phyloP scores from a whole-genome alignment of 441 rosid species.

The Populus hybrid region DNA sequence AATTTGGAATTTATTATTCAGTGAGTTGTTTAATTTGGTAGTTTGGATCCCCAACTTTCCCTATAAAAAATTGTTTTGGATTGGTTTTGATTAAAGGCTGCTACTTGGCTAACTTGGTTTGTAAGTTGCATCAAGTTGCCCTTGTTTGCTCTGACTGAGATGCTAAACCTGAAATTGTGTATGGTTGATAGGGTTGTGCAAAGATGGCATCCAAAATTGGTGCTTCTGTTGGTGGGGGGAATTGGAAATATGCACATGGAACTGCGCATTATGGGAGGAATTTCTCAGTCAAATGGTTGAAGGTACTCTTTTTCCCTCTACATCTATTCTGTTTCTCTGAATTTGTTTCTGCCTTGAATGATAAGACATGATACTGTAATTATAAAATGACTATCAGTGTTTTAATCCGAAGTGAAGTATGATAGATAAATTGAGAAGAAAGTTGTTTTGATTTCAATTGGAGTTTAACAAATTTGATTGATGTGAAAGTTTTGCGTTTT shows the following conservation, averaged over 20 bases:
- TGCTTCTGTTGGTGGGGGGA: conserved; percentile 86
- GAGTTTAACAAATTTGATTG: background rate
- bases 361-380: background rate
- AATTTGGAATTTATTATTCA: conserved; percentile 21
- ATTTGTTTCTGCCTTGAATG: background rate
- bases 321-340: background rate
- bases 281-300: conserved; percentile 98
- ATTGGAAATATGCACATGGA: conserved; percentile 99
- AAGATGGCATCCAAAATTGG: conserved; percentile 97
- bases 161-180: conserved; percentile 15
- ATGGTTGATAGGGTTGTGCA: conserved; percentile 83
- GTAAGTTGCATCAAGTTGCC: conserved; percentile 1
- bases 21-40: background rate
- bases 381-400: background rate
- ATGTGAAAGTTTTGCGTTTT: background rate
- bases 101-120: conserved; percentile 1
- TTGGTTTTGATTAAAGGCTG: background rate
- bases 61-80: background rate
- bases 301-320: conserved; percentile 40
- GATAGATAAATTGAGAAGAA: background rate
- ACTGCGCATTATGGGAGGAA: conserved; percentile 96
- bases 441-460: background rate
- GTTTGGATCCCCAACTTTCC: background rate
- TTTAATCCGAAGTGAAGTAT: background rate
- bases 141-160: conserved; percentile 8